Percentiles rank a stretch among this genome's conserved stretches.
phyloP scores from a whole-genome alignment of 768 basidiomycete species.

The Termitomyces sp. region DNA sequence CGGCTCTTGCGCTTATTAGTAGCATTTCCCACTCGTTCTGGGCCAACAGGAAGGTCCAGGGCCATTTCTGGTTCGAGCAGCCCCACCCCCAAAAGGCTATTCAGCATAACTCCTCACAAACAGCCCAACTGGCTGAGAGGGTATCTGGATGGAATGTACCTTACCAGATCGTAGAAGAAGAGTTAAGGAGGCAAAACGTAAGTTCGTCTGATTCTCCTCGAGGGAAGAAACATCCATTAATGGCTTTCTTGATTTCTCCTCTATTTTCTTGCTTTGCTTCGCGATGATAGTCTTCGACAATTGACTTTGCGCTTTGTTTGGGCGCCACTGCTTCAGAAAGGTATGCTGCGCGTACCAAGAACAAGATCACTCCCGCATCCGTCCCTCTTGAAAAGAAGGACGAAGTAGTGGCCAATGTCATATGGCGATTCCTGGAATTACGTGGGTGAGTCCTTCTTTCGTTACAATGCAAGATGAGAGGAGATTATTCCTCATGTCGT shows the following conservation, averaged over 20 bases:
- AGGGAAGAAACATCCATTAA: constrained; percentile 25
- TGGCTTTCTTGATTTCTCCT: constrained; percentile 18
- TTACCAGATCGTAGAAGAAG: constrained; percentile 84
- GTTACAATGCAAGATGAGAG: constrained; percentile 6
- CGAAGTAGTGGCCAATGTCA: constrained; percentile 95
- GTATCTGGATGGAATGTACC: constrained; percentile 90
- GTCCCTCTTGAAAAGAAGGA: constrained; percentile 89
- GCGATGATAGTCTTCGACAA: constrained; percentile 80
- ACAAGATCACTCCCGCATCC: constrained; percentile 41
- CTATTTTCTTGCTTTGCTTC: constrained; percentile 12
- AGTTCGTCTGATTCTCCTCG: constrained; percentile 28
- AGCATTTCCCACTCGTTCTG: constrained; percentile 79
- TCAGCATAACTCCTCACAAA: constrained; percentile 73
- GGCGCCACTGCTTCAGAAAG: constrained; percentile 85
- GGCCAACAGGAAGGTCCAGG: constrained; percentile 70
- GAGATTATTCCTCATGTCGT: constrained; percentile 11
- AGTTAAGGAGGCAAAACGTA: constrained; percentile 94
- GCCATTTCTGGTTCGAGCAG: constrained; percentile 75
- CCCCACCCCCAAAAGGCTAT: constrained; percentile 54
- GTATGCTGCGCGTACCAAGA: constrained; percentile 78
- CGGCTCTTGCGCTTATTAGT: constrained; percentile 83
- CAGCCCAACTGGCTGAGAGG: constrained; percentile 83
- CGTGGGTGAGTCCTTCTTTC: constrained; percentile 30
- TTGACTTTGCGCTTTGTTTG: constrained; percentile 92
- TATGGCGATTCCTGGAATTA: constrained; percentile 97